Base-by-base conservation (phyloP, 768 basidiomycete genomes). In the Rhodocollybia butyracea region DNA sequence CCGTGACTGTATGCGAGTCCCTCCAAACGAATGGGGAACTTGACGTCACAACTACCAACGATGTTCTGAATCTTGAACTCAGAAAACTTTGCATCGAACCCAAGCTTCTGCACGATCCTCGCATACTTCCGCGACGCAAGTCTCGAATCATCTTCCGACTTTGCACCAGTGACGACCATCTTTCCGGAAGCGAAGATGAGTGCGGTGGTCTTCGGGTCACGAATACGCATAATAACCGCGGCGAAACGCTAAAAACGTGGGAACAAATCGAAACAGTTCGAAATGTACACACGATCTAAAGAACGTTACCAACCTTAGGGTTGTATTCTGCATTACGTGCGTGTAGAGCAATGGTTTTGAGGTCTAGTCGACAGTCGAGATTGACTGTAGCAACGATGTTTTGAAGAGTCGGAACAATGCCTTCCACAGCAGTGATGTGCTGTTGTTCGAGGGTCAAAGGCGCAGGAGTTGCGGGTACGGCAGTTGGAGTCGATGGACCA, bases 51-150 rank as follows among this genome's bases (percentile, higher is more conserved):
- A 67, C 86, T 89, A 43, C 95, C 96, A 31, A 98, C 97, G 46
- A 98, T 98, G 72, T 98, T 99, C 79, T 98, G 96, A 48, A 98
- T 98, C 76, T 98, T 99, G 79, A 98, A 98, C 72, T 99, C 96
- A 38, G 92, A 93, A 71, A 98, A 98, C 76, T 98, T 98, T 64
- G 96, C 95, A 60, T 98, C 96, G 73, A 99, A 99, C 27, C 97
- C 97, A 51, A 98, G 87, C 73, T 99, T 98, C 78, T 98, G 97
- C 38, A 99, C 94, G 67, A 99, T 99, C 51, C 97, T 88, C 43
- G 97, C 97, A 73, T 98, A 98, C 75, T 99, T 99, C 69, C 96
- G 88, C 63, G 94, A 96, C 50, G 97, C 96, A 59, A 98, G 77
- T 48, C 95, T 84, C 64, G 94, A 95, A 67, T 99, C 95, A 71